A percentile compares a stretch with the other conserved stretches of the same genome.
Evolutionary conservation across 306 rosid species (phyloP).

Genomic region (Morella rubra): DNA sequence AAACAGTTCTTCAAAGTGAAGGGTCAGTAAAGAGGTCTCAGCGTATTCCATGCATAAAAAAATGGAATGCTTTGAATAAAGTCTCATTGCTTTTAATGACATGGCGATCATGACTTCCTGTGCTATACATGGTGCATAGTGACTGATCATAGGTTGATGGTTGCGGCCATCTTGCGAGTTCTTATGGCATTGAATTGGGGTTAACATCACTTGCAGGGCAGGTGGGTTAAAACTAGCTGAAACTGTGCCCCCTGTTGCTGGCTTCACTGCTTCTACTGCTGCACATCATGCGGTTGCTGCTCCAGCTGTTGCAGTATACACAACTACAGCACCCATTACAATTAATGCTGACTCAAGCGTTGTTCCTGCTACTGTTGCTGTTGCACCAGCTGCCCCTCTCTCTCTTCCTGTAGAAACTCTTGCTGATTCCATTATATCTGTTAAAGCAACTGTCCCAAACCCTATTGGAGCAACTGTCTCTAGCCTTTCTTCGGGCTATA

Average conservation of each 20-base stretch:
- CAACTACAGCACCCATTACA: slow-evolving; percentile 8
- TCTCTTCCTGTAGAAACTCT: slow-evolving; percentile 14
- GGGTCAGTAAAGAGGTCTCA: neutral
- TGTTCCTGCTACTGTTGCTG: neutral
- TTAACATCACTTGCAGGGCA: slow-evolving; percentile 33
- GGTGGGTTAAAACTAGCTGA: slow-evolving; percentile 40
- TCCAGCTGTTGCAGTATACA: slow-evolving; percentile 4
- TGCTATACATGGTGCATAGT: neutral
- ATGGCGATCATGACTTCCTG: slow-evolving; percentile 10
- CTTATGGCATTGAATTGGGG: slow-evolving; percentile 13
- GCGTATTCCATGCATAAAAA: neutral
- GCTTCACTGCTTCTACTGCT: slow-evolving; percentile 16
- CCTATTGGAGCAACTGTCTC: slow-evolving; percentile 6
- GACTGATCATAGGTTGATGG: neutral
- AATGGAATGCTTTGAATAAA: neutral
- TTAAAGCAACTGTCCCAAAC: slow-evolving; percentile 6
- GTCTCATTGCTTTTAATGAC: slow-evolving; percentile 7
- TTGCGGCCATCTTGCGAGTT: slow-evolving; percentile 3
- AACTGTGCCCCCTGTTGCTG: slow-evolving; percentile 32
- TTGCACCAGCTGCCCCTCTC: slow-evolving; percentile 12
- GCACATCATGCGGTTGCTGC: slow-evolving; percentile 4
- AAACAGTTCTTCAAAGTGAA: slow-evolving; percentile 7
- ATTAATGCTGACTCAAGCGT: slow-evolving; percentile 5
- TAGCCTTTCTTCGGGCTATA: slow-evolving; percentile 16
- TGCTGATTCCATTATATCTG: slow-evolving; percentile 21